Evolutionary conservation across 192 early-diverging fungal genomes (phyloP), one percentile per base, ranked within the genome.

Genomic region (Podila minutissima): DNA sequence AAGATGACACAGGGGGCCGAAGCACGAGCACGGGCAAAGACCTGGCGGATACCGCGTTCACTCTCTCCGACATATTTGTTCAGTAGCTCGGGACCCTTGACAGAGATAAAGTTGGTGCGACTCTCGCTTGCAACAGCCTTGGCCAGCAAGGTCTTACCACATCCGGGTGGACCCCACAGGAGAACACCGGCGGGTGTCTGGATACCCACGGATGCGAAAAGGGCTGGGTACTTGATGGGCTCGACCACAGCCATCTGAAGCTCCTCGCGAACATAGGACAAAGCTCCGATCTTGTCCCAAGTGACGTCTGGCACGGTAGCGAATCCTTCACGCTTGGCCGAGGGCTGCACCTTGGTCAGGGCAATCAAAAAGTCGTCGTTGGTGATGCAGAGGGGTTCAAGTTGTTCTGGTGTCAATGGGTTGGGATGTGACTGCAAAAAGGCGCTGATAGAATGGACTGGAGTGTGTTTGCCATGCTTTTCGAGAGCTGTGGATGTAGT

Each of bases 31-130:
- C 98, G 89, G 29, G 93, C 88, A 88, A 99, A 99, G 22, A 99
- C 98, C 82, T 94, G 94, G 29, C 98, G 92, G 20, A 99, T 92
- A 6, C 95, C 96, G 31, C 97, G 88, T 84, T 99, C 98, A 86
- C 97, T 98, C 77, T 99, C 98, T 59, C 98, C 98, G 3, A 99
- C 98, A 71, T 98, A 99, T 87, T 99, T 99, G 87, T 98, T 98
- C 55, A 99, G 85, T 20, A 99, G 84, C 75, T 99, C 98, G 15
- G 97, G 97, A 9, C 98, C 98, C 73, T 99, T 99, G 61, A 99
- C 97, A 48, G 94, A 96, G 62, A 99, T 96, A 74, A 99, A 99
- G 85, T 98, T 99, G 74, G 95, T 97, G 67, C 96, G 92, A 64
- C 93, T 96, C 82, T 98, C 97, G 79, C 95, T 99, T 2, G 98